These are phyloP conservation scores for Fistulina hepatica DNA, from an alignment of 1,284 basidiomycete species.

Conservation along the genomic window DNA sequence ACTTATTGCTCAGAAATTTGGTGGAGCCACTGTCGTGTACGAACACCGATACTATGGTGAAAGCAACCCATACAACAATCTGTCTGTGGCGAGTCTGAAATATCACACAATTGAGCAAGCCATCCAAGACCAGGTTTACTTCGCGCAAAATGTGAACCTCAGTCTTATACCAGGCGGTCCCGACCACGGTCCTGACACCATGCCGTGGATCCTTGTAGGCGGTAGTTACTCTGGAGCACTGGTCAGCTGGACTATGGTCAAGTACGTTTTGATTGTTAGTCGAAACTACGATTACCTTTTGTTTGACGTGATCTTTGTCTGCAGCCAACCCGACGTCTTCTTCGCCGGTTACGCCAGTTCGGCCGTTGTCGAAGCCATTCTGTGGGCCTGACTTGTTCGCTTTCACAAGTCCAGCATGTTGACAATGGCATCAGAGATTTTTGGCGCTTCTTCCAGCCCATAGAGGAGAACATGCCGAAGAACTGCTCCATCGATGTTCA, in stretches of 20 bases:
- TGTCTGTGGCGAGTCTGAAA: constrained; percentile 41
- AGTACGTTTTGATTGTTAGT: constrained; percentile 29
- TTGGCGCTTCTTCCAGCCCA: constrained; percentile 43
- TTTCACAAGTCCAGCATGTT: not conserved
- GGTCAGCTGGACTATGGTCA: constrained; percentile 37
- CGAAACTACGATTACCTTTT: not conserved
- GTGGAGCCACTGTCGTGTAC: too few relatives aligned
- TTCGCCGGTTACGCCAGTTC: constrained; percentile 42
- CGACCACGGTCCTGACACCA: constrained; percentile 27
- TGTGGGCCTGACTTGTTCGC: not conserved
- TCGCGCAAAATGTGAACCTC: constrained; percentile 39
- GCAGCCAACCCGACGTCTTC: constrained; percentile 32
- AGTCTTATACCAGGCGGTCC: too few relatives aligned
- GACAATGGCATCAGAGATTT: constrained; percentile 24
- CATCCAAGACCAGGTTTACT: constrained; percentile 40
- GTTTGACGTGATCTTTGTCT: not conserved
- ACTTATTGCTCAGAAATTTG: constrained; percentile 44
- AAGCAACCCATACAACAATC: constrained; percentile 44
- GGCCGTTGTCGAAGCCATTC: constrained; percentile 31
- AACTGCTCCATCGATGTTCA: constrained; percentile 47
- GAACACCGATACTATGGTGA: constrained; percentile 38
- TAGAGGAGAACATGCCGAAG: constrained; percentile 38
- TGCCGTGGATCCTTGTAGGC: constrained; percentile 38
- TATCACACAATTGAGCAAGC: constrained; percentile 41
- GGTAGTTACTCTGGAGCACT: constrained; percentile 44